Conservation (phyloP, 2,329 filamentous ascomycete species). For the Sporothrix pseudoabietina region DNA sequence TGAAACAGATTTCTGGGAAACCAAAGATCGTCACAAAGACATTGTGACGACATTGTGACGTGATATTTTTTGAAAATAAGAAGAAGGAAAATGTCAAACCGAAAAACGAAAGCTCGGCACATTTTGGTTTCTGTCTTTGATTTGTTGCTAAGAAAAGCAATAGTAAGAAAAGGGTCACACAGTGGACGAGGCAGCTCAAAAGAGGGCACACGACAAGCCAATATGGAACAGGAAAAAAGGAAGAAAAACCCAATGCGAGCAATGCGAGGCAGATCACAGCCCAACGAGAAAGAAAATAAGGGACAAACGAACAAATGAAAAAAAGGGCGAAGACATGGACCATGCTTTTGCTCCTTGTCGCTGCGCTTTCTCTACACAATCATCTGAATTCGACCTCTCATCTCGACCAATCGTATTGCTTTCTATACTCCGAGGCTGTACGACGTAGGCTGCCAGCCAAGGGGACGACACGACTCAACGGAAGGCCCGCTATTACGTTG, state of each 20-base stretch:
- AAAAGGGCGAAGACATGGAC: background rate
- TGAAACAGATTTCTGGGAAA: background rate
- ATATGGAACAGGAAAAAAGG: background rate
- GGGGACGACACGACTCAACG: background rate
- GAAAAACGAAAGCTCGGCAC: too few relatives aligned
- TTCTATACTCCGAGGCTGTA: background rate
- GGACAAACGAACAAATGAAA: background rate
- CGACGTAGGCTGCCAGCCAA: background rate
- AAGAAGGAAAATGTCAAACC: background rate
- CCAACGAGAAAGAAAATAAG: background rate
- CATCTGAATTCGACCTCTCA: background rate
- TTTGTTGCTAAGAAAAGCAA: too few relatives aligned
- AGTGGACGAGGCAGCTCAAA: too few relatives aligned
- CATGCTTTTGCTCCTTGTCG: background rate
- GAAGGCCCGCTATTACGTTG: background rate
- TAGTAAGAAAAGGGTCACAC: too few relatives aligned
- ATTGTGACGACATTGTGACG: background rate
- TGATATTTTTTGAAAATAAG: constrained; percentile 1
- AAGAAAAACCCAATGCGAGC: background rate
- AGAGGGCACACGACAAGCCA: background rate
- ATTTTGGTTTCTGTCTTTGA: too few relatives aligned
- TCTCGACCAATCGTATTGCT: background rate
- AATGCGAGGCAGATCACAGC: background rate
- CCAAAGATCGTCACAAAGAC: background rate
- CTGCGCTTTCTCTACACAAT: background rate